These are phyloP conservation scores for Mycena galericulata DNA, from an alignment of 768 basidiomycete species.

Conservation along the genomic window DNA sequence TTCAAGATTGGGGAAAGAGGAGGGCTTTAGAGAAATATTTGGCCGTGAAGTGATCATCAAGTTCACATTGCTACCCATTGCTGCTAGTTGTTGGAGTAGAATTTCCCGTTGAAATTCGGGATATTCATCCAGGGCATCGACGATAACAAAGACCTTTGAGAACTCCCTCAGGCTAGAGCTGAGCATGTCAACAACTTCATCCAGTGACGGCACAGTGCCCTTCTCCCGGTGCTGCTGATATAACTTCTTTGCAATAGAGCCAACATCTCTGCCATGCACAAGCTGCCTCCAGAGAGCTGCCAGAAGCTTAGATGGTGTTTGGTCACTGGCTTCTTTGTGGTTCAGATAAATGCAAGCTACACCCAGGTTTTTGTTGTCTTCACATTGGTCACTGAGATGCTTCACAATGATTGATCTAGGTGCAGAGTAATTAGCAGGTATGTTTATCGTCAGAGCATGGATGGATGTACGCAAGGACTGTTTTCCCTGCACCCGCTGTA, in stretches of 20 bases:
- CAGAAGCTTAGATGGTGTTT: too few species aligned
- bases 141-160: conserved; percentile 1
- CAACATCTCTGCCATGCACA: too few species aligned
- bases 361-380: not conserved
- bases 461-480: too few species aligned
- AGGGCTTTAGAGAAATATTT: not conserved
- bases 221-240: too few species aligned
- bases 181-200: not conserved
- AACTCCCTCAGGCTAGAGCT: not conserved
- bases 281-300: too few species aligned
- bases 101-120: not conserved
- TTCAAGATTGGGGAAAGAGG: not conserved
- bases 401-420: conserved; percentile 7
- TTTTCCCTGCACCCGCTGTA: too few species aligned
- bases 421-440: not conserved
- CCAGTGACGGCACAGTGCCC: conserved; percentile 3
- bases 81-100: not conserved
- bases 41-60: not conserved
- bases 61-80: not conserved
- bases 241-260: too few species aligned
- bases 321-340: too few species aligned
- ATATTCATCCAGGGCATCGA: conserved; percentile 3
- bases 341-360: too few species aligned
- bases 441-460: not conserved
- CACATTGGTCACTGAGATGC: not conserved